Evolutionary conservation across 2,329 filamentous ascomycete species (phyloP).

Genomic region (Aciculosporium take): DNA sequence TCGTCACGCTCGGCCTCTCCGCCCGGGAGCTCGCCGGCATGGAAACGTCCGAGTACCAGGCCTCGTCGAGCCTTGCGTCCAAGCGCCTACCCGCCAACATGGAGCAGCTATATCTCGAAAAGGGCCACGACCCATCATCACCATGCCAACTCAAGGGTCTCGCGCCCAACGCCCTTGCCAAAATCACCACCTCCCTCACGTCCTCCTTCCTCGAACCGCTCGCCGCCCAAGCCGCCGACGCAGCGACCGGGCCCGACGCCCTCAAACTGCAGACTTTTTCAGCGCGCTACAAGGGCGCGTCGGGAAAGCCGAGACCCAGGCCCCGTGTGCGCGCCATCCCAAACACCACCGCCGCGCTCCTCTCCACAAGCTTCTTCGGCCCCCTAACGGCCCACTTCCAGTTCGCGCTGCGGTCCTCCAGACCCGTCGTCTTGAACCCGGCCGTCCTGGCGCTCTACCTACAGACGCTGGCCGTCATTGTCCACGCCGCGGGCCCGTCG

Average conservation of each 20-base stretch:
- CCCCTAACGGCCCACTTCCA: constrained; percentile 73
- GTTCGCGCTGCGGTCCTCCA: constrained; percentile 38
- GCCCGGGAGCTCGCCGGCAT: constrained; percentile 76
- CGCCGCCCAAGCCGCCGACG: constrained; percentile 68
- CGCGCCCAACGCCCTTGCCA: constrained; percentile 47
- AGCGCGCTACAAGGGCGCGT: constrained; percentile 30
- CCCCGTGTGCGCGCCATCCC: constrained; percentile 43
- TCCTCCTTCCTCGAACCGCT: constrained; percentile 66
- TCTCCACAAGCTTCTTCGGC: constrained; percentile 70
- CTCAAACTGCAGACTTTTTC: constrained; percentile 87
- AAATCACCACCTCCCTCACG: constrained; percentile 52
- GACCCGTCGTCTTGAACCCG: constrained; percentile 54
- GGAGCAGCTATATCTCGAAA: constrained; percentile 51
- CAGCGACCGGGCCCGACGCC: constrained; percentile 61
- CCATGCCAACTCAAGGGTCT: constrained; percentile 30
- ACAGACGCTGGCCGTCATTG: constrained; percentile 69
- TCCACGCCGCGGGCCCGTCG: constrained; percentile 71
- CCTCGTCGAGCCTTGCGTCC: constrained; percentile 54
- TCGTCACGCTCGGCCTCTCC: constrained; percentile 68
- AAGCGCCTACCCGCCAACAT: constrained; percentile 63
- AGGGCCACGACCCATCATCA: constrained; percentile 5
- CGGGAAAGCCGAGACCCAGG: constrained; percentile 17
- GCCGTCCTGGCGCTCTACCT: constrained; percentile 66
- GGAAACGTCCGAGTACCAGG: constrained; percentile 39
- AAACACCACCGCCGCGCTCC: constrained; percentile 64